Conservation (phyloP, 352 stramenopile species). For the Elongisporangium senticosum region DNA sequence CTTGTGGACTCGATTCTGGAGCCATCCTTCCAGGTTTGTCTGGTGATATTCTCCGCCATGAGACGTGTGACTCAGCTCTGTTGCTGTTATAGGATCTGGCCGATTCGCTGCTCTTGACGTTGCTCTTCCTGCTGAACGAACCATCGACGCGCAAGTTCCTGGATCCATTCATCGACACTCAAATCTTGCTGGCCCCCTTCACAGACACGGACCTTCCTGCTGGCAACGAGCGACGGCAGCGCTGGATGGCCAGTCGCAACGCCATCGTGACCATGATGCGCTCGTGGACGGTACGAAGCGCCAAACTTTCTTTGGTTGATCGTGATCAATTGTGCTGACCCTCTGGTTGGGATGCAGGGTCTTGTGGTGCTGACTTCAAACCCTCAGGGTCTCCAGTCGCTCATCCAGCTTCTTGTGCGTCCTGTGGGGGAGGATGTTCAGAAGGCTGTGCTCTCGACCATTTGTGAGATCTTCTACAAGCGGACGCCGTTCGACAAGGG, state of each 20-base stretch:
- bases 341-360: conserved; percentile 21
- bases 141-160: conserved; percentile 81
- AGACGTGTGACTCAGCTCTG: background rate
- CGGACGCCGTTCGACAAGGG: conserved; percentile 76
- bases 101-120: conserved; percentile 79
- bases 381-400: conserved; percentile 77
- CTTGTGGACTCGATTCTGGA: conserved; percentile 86
- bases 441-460: conserved; percentile 82
- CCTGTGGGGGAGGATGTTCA: conserved; percentile 86
- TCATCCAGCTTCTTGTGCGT: conserved; percentile 83
- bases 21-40: conserved; percentile 65
- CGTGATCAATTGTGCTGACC: background rate
- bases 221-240: conserved; percentile 77
- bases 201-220: conserved; percentile 84
- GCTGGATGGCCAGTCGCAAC: conserved; percentile 87
- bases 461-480: conserved; percentile 89
- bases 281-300: conserved; percentile 65
- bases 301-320: background rate
- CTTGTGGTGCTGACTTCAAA: conserved; percentile 86
- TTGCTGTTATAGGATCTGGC: conserved; percentile 44
- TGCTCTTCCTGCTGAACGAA: conserved; percentile 84
- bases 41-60: background rate
- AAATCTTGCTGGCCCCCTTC: conserved; percentile 82
- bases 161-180: conserved; percentile 83
- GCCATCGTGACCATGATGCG: conserved; percentile 89